Percentiles rank a stretch among this genome's conserved stretches.
phyloP scores from a whole-genome alignment of 2,329 filamentous ascomycete species.

The Penicillium decumbens region DNA sequence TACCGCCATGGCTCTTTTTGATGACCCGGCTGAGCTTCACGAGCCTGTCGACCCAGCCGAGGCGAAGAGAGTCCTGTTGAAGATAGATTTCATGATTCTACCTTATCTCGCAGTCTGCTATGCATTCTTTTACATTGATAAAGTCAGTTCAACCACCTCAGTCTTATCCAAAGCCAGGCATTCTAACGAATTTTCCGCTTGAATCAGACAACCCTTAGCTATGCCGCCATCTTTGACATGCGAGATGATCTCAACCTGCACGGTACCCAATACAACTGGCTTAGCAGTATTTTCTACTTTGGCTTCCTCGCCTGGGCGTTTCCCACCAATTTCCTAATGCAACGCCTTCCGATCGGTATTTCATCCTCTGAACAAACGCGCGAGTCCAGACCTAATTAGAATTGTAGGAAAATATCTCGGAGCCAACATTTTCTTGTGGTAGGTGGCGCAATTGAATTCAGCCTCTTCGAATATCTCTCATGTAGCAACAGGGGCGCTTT shows the following conservation, averaged over 20 bases:
- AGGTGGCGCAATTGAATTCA: slow-evolving; percentile 2
- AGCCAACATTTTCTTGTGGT: slow-evolving; percentile 56
- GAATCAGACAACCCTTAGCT: slow-evolving; percentile 53
- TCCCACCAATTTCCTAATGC: slow-evolving; percentile 52
- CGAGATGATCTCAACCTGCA: slow-evolving; percentile 54
- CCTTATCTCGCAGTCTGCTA: slow-evolving; percentile 54
- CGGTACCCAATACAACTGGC: slow-evolving; percentile 57
- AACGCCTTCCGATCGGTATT: slow-evolving; percentile 49
- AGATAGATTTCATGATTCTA: slow-evolving; percentile 58
- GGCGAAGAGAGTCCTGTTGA: slow-evolving; percentile 48
- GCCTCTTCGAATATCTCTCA: not conserved
- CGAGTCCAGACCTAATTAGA: not conserved
- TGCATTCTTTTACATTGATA: slow-evolving; percentile 51
- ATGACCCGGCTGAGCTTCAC: slow-evolving; percentile 46
- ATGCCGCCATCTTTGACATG: slow-evolving; percentile 63
- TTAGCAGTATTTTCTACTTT: slow-evolving; percentile 54
- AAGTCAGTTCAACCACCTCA: slow-evolving; percentile 21
- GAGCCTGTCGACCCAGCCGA: slow-evolving; percentile 46
- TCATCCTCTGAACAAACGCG: not conserved
- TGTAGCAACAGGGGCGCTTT: slow-evolving; percentile 41
- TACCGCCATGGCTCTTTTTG: slow-evolving; percentile 50
- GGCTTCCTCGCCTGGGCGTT: slow-evolving; percentile 53
- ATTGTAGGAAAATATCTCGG: slow-evolving; percentile 49
- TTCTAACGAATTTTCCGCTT: not conserved
- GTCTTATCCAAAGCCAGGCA: not conserved